These are phyloP conservation scores for Carex scoparia DNA, from an alignment of 176 grass and related monocot species.

Conservation along the genomic window DNA sequence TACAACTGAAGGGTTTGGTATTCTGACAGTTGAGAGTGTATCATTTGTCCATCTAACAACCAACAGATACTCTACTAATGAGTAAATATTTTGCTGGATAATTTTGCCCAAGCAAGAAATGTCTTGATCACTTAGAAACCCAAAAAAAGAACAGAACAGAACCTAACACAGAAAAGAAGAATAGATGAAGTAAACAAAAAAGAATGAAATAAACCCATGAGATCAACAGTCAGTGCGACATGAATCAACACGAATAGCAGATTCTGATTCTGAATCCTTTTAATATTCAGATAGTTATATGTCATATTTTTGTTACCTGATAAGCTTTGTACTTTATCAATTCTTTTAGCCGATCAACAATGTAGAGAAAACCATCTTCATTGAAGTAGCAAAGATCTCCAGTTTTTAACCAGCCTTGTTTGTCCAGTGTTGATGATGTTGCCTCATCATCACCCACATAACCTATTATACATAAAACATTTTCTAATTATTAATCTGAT, in stretches of 20 bases:
- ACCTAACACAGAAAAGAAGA: not conserved
- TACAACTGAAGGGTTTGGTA: not conserved
- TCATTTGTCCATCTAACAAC: not conserved
- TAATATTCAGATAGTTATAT: slow-evolving; percentile 3
- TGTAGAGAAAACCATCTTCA: slow-evolving; percentile 35
- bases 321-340: slow-evolving; percentile 41
- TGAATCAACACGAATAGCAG: not conserved
- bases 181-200: not conserved
- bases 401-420: slow-evolving; percentile 34
- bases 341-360: slow-evolving; percentile 43
- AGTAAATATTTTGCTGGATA: too few relatives aligned
- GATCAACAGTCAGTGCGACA: not conserved
- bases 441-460: slow-evolving; percentile 31
- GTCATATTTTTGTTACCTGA: not conserved
- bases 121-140: not conserved
- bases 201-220: not conserved
- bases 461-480: not conserved
- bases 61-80: not conserved
- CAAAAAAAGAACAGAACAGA: not conserved
- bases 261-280: not conserved
- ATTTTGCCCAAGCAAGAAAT: not conserved
- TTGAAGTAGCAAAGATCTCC: slow-evolving; percentile 38
- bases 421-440: slow-evolving; percentile 18
- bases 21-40: not conserved
- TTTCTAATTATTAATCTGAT: not conserved